Conservation (phyloP, 192 early-diverging fungal genomes). For the Linderina pennispora region DNA sequence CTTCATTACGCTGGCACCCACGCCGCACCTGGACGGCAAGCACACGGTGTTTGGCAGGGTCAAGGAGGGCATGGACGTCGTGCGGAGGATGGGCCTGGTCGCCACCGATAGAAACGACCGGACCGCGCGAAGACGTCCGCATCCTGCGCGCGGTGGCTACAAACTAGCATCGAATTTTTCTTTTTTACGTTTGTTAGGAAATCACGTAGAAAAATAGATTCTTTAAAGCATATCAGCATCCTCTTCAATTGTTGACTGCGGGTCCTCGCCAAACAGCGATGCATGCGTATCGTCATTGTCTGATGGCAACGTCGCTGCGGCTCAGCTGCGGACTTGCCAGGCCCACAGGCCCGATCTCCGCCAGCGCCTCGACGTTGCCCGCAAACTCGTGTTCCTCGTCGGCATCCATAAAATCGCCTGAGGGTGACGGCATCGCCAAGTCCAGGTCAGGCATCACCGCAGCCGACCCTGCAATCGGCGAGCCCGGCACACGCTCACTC, state of each 20-base stretch:
- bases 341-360: not conserved
- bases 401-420: constrained; percentile 1
- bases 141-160: constrained; percentile 4
- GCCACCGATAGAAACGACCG: constrained; percentile 64
- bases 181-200: too few relatives aligned
- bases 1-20: constrained; percentile 67
- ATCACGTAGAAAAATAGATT: not conserved
- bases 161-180: not conserved
- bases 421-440: constrained; percentile 11
- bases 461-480: too few relatives aligned
- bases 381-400: not conserved
- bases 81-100: constrained; percentile 69
- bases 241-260: not conserved
- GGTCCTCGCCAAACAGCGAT: not conserved
- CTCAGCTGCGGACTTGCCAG: not conserved
- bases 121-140: constrained; percentile 14
- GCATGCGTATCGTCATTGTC: constrained; percentile 9
- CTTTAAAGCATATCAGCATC: not conserved
- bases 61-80: constrained; percentile 68
- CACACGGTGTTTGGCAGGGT: constrained; percentile 95
- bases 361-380: not conserved
- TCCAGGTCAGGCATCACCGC: too few relatives aligned
- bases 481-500: too few relatives aligned
- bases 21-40: constrained; percentile 70
- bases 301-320: too few relatives aligned